Conservation (phyloP, 176 grass and related monocot genomes). For the Thinopyrum elongatum region DNA sequence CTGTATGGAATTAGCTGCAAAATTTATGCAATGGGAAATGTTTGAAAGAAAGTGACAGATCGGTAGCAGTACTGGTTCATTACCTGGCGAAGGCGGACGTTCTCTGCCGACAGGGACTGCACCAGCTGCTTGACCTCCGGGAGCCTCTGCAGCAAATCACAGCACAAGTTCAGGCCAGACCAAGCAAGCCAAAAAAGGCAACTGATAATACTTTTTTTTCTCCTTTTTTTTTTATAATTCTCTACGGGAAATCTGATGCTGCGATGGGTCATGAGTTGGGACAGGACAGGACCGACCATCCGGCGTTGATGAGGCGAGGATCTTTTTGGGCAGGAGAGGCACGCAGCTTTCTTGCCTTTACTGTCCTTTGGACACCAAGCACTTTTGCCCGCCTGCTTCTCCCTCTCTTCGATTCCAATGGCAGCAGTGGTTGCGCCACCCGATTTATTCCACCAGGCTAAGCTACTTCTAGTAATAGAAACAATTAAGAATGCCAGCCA, state of each 20-base stretch:
- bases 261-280: background rate
- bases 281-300: background rate
- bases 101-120: slow-evolving; percentile 53
- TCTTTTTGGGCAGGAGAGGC: slow-evolving; percentile 19
- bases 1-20: too few relatives aligned
- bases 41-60: too few relatives aligned
- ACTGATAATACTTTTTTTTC: too few relatives aligned
- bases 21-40: too few relatives aligned
- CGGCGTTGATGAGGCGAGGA: slow-evolving; percentile 30
- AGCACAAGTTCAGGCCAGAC: background rate
- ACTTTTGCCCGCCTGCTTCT: background rate
- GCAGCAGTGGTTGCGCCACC: background rate
- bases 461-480: background rate
- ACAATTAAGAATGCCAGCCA: background rate
- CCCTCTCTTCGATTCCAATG: background rate
- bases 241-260: background rate
- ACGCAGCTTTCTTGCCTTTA: slow-evolving; percentile 14
- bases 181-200: background rate
- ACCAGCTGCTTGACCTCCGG: slow-evolving; percentile 59
- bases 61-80: background rate
- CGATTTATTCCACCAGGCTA: slow-evolving; percentile 36
- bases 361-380: slow-evolving; percentile 17
- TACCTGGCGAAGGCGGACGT: slow-evolving; percentile 56
- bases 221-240: too few relatives aligned
- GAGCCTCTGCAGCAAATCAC: slow-evolving; percentile 35